Evolutionary conservation across 1,284 basidiomycete species (phyloP).

Genomic region (Phenoliferia sp.): DNA sequence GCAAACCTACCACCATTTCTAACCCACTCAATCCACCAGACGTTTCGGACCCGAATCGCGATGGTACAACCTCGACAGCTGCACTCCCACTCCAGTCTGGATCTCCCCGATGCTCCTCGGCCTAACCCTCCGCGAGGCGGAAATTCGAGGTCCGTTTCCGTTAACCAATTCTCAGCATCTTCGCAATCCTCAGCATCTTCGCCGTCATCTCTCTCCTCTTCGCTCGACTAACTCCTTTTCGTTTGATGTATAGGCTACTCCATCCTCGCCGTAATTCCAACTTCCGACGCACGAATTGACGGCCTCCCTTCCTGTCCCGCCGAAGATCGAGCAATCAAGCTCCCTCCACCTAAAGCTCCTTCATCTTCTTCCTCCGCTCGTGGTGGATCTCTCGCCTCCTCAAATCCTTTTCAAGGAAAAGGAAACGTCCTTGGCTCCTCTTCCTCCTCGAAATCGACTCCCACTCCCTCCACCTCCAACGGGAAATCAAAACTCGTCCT

Average conservation of each 20-base stretch:
- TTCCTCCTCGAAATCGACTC: no score
- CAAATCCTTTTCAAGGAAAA: background rate
- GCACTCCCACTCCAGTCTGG: conserved; percentile 67
- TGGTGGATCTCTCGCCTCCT: background rate
- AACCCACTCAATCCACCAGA: background rate
- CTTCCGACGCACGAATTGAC: conserved; percentile 49
- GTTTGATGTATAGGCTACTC: conserved; percentile 90
- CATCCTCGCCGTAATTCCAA: conserved; percentile 63
- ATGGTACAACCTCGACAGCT: conserved; percentile 92
- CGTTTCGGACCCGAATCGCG: conserved; percentile 34
- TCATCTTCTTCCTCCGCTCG: background rate
- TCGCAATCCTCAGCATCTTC: background rate
- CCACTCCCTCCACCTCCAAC: background rate
- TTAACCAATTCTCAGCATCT: background rate
- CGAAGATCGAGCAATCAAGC: conserved; percentile 57
- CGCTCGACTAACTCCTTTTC: conserved; percentile 37
- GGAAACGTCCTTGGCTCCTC: conserved; percentile 3
- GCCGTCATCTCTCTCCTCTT: no score
- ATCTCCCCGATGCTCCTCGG: conserved; percentile 74
- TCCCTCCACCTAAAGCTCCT: conserved; percentile 9
- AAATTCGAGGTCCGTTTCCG: conserved; percentile 40
- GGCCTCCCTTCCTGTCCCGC: conserved; percentile 48
- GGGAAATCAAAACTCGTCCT: background rate
- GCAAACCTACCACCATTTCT: conserved; percentile 16
- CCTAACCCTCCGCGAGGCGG: conserved; percentile 81